Evolutionary conservation across 2,329 filamentous ascomycete species (phyloP).

Genomic region (Trichoderma sp.): DNA sequence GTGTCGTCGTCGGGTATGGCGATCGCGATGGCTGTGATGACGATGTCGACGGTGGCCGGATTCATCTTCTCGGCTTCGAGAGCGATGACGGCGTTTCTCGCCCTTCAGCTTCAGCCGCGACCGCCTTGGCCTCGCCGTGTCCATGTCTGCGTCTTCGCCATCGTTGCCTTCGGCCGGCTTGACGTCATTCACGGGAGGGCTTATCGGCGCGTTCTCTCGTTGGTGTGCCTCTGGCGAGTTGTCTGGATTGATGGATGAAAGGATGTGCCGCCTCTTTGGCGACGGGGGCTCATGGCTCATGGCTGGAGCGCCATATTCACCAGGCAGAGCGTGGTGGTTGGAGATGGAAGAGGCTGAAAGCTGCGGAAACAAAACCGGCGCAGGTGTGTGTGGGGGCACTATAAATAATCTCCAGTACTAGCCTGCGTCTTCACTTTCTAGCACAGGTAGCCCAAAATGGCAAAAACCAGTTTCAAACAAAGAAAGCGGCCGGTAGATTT

Average conservation of each 20-base stretch:
- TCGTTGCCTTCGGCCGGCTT: not conserved
- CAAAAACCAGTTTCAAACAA: not conserved
- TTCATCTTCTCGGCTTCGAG: slow-evolving; percentile 33
- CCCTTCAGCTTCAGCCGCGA: slow-evolving; percentile 44
- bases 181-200: slow-evolving; percentile 2
- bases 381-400: not conserved
- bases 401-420: not conserved
- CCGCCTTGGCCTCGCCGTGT: slow-evolving; percentile 37
- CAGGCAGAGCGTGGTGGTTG: not conserved
- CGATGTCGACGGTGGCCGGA: slow-evolving; percentile 30
- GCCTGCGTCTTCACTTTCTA: not conserved
- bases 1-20: slow-evolving; percentile 41
- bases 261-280: slow-evolving; percentile 51
- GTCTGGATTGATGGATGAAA: slow-evolving; percentile 53
- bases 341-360: not conserved
- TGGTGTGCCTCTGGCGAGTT: slow-evolving; percentile 15
- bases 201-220: not conserved
- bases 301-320: slow-evolving; percentile 34
- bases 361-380: not conserved
- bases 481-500: not conserved
- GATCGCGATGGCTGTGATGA: slow-evolving; percentile 39
- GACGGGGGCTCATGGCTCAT: slow-evolving; percentile 44
- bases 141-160: slow-evolving; percentile 29
- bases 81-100: slow-evolving; percentile 37
- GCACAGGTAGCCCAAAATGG: not conserved